Conservation (phyloP, 116 monocot genomes). For the Trichopus zeylanicus region DNA sequence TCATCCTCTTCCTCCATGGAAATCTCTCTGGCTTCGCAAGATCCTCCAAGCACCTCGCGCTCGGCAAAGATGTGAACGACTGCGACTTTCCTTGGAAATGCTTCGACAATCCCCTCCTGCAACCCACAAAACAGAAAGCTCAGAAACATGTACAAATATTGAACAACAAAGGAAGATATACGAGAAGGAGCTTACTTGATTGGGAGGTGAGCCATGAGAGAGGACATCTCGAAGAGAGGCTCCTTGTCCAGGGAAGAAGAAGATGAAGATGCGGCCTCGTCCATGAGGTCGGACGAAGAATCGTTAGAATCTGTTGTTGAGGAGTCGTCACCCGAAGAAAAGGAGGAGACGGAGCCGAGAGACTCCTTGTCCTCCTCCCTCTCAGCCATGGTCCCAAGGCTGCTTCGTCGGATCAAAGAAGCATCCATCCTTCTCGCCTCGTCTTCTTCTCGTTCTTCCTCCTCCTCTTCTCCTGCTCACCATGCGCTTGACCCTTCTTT, state of each 20-base stretch:
- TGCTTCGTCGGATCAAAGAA: slow-evolving; percentile 12
- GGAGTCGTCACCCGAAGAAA: slow-evolving; percentile 9
- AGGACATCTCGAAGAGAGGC: slow-evolving; percentile 43
- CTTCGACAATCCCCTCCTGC: slow-evolving; percentile 81
- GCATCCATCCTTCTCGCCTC: slow-evolving; percentile 8
- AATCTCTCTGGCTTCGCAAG: slow-evolving; percentile 59
- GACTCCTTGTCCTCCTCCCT: slow-evolving; percentile 17
- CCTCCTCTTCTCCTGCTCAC: neutral
- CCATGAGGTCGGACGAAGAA: slow-evolving; percentile 25
- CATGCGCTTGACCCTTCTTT: slow-evolving; percentile 2
- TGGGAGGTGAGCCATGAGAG: slow-evolving; percentile 46
- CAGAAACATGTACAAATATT: neutral
- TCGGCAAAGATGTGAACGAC: slow-evolving; percentile 61
- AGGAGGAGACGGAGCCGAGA: slow-evolving; percentile 13
- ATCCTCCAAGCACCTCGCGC: slow-evolving; percentile 53
- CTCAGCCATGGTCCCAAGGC: slow-evolving; percentile 24
- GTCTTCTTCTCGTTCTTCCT: neutral
- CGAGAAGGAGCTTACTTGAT: slow-evolving; percentile 27
- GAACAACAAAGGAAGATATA: neutral
- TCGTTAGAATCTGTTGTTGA: neutral
- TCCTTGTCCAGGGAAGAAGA: neutral
- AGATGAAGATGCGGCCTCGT: slow-evolving; percentile 14
- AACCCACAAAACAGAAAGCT: too few relatives aligned
- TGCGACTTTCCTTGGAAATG: slow-evolving; percentile 75
- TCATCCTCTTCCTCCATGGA: slow-evolving; percentile 29